A percentile compares a stretch with the other conserved stretches of the same genome.
Evolutionary conservation across 2,329 filamentous ascomycete species (phyloP).

Genomic region (Diplodia mutila): DNA sequence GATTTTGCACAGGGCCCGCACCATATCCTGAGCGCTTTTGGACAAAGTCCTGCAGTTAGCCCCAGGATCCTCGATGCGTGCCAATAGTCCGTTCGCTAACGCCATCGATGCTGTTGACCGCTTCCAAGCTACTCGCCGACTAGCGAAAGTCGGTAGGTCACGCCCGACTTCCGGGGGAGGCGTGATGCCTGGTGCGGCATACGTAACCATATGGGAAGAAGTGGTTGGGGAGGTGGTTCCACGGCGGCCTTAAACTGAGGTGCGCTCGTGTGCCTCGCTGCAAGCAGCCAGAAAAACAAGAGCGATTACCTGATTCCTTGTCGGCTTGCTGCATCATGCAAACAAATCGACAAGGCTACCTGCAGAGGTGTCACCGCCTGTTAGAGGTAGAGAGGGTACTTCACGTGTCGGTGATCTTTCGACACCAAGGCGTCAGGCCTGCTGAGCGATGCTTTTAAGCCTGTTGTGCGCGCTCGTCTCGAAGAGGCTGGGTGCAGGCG

Average conservation of each 20-base stretch:
- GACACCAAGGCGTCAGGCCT: background rate
- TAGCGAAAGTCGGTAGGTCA: constrained; percentile 19
- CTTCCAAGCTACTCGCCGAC: background rate
- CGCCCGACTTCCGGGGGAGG: too few relatives aligned
- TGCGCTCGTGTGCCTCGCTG: background rate
- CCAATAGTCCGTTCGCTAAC: constrained; percentile 12
- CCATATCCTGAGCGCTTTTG: background rate
- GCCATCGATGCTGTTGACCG: background rate
- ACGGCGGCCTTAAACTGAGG: constrained; percentile 7
- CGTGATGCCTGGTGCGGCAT: background rate
- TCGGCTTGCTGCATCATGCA: background rate
- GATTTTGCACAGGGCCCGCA: background rate
- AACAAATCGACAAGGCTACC: background rate
- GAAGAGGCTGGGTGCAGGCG: background rate
- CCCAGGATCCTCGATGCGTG: background rate
- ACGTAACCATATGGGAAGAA: constrained; percentile 8
- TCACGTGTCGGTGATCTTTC: background rate
- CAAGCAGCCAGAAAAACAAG: background rate
- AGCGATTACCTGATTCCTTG: background rate
- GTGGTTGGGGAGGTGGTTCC: constrained; percentile 5
- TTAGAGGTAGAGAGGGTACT: background rate
- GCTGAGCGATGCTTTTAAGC: background rate
- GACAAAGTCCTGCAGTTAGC: background rate
- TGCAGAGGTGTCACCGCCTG: background rate
- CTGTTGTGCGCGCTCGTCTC: background rate